Evolutionary conservation across 2,329 filamentous ascomycete genomes (phyloP), one percentile per base, ranked within the genome.

Genomic region (Ophidiomyces ophidiicola): DNA sequence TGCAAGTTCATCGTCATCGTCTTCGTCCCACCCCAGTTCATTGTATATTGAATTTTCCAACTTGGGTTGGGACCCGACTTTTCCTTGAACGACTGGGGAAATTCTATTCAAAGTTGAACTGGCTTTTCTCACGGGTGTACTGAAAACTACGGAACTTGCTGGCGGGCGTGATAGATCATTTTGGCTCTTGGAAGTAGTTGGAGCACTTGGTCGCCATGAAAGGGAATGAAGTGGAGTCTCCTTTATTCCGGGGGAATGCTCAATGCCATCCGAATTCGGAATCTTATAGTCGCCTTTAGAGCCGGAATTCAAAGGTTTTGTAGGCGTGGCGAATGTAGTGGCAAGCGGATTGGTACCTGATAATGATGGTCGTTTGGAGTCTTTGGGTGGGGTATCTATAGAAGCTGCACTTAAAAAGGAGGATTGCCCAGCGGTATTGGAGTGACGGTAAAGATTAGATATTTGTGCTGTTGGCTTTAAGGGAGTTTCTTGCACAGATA

Each of bases 11-110:
- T 48, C 42, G 29, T 58, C 54, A 40, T 63, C 58, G 41, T 62
- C 50, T 44, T 58, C 51, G 37, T 57, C 58, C 64, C 64, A 67
- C 36, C 64, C 64, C 35, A 67, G 44, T 32, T 58, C 52, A 42
- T 59, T 59, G 41, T 67, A 67, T 30, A 67, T 61, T 6, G 62
- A 59, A 36, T 58, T 59, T 39, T 59, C 29, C n/a, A 15, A 12
- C 4, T 14, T 56, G 12, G 53, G 55, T 5, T 55, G 61, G 21
- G 17, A 19, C 15, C 19, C 33, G 8, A 14, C 20, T 21, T 21
- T 15, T 24, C 11, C 19, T n/a, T 5, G 15, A 5, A 15, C 14
- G 12, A 7, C 10, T 10, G 35, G 29, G 3, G 20, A 5, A n/a
- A 3, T 25, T 4, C 15, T 20, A 36, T 36, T 41, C 19, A 34